Evolutionary conservation across 2,329 filamentous ascomycete species (phyloP).

Genomic region (Xenosphaeropsis pyriputrescens): DNA sequence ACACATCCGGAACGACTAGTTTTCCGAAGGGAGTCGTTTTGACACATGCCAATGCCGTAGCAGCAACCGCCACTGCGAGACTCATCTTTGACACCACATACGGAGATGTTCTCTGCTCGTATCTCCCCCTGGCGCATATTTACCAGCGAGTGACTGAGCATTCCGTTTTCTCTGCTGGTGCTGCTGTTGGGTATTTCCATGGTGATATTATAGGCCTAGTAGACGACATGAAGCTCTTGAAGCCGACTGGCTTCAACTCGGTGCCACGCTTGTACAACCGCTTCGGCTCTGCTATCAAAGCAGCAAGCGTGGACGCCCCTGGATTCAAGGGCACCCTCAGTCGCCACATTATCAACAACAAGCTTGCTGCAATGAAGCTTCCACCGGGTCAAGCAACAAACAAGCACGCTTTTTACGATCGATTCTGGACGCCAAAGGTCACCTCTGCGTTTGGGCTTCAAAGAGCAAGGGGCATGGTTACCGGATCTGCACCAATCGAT

Average conservation of each 20-base stretch:
- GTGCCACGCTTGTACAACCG: constrained; percentile 88
- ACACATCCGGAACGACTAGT: constrained; percentile 76
- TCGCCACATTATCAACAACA: constrained; percentile 63
- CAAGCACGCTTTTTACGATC: constrained; percentile 64
- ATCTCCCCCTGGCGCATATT: constrained; percentile 88
- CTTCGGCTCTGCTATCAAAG: constrained; percentile 71
- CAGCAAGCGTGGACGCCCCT: constrained; percentile 61
- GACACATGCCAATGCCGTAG: constrained; percentile 68
- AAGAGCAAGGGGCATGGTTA: constrained; percentile 58
- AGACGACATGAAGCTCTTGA: constrained; percentile 80
- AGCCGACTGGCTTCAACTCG: constrained; percentile 71
- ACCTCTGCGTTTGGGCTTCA: constrained; percentile 70
- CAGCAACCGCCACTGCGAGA: constrained; percentile 50
- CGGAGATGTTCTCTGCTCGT: constrained; percentile 60
- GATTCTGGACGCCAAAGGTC: constrained; percentile 86
- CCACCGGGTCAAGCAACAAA: constrained; percentile 62
- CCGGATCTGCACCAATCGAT: constrained; percentile 82
- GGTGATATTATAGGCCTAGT: constrained; percentile 76
- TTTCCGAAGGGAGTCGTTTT: constrained; percentile 73
- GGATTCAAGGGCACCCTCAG: constrained; percentile 74
- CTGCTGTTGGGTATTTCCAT: constrained; percentile 80
- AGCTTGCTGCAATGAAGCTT: constrained; percentile 64
- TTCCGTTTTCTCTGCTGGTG: constrained; percentile 54
- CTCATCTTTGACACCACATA: constrained; percentile 32
- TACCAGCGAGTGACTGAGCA: constrained; percentile 80